Evolutionary conservation across 2,329 filamentous ascomycete genomes (phyloP), one percentile per base, ranked within the genome.

Genomic region (Chrysoporthe puriensis): DNA sequence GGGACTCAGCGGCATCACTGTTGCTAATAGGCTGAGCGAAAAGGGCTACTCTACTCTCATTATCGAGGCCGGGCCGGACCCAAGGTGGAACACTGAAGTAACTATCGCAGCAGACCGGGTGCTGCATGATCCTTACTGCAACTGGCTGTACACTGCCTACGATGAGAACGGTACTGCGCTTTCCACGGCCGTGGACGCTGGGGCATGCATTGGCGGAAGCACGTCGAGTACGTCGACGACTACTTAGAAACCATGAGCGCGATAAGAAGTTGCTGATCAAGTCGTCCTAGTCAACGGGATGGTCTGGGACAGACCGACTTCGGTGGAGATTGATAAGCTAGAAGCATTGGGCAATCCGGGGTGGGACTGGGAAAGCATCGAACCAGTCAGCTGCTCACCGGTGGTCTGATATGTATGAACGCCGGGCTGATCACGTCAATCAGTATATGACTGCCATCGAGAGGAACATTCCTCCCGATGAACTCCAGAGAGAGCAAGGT

Each of bases 171-270:
- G 71, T 1, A 63, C 50, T 16, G 63, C 67, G 46, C 59, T 72
- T 13, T 26, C 70, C 3, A 46, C 44, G 42, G 62, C 69, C 2
- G 71, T 74, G 52, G 69, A 71, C 14, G 65, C 68, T 26, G 73
- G 73, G 14, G 72, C 72, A 21, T 74, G 73, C 44, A 71, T 74
- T n/a, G 73, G 73, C 2, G 72, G 73, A 11, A 67, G 72, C 8
- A 73, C 73, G 1, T 74, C 73, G 0, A 74, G 73, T 74, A 62
- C 6, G 71, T 67, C 8, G 18, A 62, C 40, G 14, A 1, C 4
- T 4, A 32, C 2, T 52, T 7, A 4, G 21, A 13, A 21, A 34
- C 50, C 2, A 52, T 52, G n/a, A 52, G 21, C 48, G 8, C 9
- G 9, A 32, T 32, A 13, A 34, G 13, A 16, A 34, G 50, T 34